Conservation (phyloP, 805 yeast genomes). For the Ogataea chonburiensis region DNA sequence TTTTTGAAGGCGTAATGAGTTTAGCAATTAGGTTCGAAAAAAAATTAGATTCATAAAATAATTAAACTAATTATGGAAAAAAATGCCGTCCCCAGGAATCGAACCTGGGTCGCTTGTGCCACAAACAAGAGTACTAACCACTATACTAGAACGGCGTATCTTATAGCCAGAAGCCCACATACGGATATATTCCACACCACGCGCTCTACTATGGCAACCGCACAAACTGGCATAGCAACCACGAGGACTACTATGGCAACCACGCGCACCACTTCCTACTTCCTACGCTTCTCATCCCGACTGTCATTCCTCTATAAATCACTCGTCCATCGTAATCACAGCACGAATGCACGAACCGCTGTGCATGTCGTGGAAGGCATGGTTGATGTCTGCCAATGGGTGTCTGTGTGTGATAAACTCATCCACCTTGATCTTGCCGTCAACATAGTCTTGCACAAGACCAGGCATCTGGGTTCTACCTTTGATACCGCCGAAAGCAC, state of each 20-base stretch:
- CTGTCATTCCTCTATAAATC: constrained; percentile 10
- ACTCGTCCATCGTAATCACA: constrained; percentile 45
- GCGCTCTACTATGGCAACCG: too few relatives aligned
- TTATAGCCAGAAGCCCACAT: not conserved
- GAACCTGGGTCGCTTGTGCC: constrained; percentile 33
- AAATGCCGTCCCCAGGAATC: constrained; percentile 27
- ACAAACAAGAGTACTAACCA: constrained; percentile 32
- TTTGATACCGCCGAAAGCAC: constrained; percentile 99
- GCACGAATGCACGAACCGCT: constrained; percentile 93
- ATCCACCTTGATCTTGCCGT: constrained; percentile 82
- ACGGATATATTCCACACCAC: too few relatives aligned
- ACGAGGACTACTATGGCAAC: too few relatives aligned
- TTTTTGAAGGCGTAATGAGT: too few relatives aligned
- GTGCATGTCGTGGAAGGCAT: constrained; percentile 94
- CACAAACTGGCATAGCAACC: too few relatives aligned
- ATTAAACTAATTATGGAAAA: constrained; percentile 5
- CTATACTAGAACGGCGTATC: constrained; percentile 30
- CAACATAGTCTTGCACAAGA: constrained; percentile 79
- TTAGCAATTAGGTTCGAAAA: too few relatives aligned
- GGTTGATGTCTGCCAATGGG: constrained; percentile 71
- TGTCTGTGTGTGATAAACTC: constrained; percentile 94
- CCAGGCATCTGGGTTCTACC: constrained; percentile 95
- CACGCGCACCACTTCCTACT: too few relatives aligned
- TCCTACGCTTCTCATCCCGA: too few relatives aligned
- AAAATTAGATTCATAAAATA: too few relatives aligned